A percentile compares a stretch with the other conserved stretches of the same genome.
Evolutionary conservation across 345 rosid genomes (phyloP).

Genomic region (Barbarea vulgaris): DNA sequence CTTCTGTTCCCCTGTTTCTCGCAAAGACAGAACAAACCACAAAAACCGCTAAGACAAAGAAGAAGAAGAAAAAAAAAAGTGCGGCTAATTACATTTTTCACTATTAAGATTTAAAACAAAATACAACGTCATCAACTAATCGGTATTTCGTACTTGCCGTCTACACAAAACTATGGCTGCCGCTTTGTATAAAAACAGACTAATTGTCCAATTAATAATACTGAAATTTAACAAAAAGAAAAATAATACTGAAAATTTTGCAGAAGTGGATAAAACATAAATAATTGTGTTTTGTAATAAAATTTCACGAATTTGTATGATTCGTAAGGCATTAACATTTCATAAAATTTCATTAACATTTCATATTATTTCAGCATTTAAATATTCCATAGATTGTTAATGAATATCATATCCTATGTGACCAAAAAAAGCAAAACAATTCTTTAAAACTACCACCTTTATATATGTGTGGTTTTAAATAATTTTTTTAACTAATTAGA

Average conservation of each 20-base stretch:
- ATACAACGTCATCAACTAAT: not conserved
- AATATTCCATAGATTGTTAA: not conserved
- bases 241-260: not conserved
- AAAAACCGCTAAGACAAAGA: not conserved
- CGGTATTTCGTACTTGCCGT: not conserved
- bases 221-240: too few species aligned
- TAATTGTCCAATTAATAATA: not conserved
- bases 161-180: not conserved
- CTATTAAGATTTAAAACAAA: not conserved
- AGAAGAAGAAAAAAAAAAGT: not conserved
- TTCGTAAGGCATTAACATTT: not conserved
- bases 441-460: not conserved
- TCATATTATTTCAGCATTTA: not conserved
- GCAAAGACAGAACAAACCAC: not conserved
- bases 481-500: not conserved
- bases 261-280: not conserved
- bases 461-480: too few species aligned
- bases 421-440: too few species aligned
- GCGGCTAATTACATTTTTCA: not conserved
- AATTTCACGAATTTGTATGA: not conserved
- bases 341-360: not conserved
- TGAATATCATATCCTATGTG: not conserved
- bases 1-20: conserved; percentile 70
- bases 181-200: not conserved
- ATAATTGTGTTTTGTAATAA: too few species aligned